Base-by-base conservation (phyloP, 192 early-diverging fungal genomes). In the Coemansia sp. region DNA sequence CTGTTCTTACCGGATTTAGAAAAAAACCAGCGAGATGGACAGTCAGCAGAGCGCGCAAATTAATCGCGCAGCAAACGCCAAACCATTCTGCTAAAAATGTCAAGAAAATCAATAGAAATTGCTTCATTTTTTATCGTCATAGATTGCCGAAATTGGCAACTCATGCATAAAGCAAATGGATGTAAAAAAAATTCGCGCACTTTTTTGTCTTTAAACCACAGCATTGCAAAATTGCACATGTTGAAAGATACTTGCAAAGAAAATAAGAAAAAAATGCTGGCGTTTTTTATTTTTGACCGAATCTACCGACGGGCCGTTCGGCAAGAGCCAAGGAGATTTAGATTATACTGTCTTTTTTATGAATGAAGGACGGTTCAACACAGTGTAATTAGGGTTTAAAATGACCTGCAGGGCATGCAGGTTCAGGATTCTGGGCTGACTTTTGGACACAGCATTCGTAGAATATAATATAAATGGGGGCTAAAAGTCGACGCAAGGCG, bases 261-360 rank as follows among this genome's bases (percentile, higher is more conserved):
- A 31, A 32, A 5, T 56, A 1, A 30, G 12, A 17, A 31, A 16
- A n/a, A n/a, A 7, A 14, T 5, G 32, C 25, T 32, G 7, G 33
- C 12, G 17, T 56, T 25, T 0, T 2, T 58, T 60, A 42, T 32
- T 36, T 58, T 31, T 2, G 5, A 17, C 14, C 20, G 34, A 60
- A 17, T 60, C 51, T 60, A 32, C 57, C 36, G 57, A 60, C 57
- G 57, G 57, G 57, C 57, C 57, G 57, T 60, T 60, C 57, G 57
- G 57, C 57, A 34, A 34, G 34, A 18, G 57, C 57, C 34, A 22
- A 14, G 57, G 18, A 60, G 30, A 28, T 56, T 31, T 20, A 56
- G 2, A 17, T 7, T 4, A 28, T 30, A n/a, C 32, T 31, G 31
- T n/a, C 11, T 32, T 33, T 56, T 29, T 56, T 17, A 32, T 10